Conservation (phyloP, 176 grass and related monocot genomes). For the Musa beccarii region DNA sequence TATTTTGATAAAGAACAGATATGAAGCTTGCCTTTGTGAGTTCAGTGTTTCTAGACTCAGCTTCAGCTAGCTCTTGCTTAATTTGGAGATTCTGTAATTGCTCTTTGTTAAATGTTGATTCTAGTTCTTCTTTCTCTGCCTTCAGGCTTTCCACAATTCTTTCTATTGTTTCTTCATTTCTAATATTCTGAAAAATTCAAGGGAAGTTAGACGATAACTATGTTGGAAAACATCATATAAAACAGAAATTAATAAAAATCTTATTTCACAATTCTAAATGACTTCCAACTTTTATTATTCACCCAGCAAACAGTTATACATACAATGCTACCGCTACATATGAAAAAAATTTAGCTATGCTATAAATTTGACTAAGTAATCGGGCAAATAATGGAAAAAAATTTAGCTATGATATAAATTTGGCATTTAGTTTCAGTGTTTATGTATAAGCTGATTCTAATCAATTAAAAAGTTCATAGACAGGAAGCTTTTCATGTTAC, state of each 20-base stretch:
- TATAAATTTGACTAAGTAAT: not conserved
- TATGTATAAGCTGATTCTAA: not conserved
- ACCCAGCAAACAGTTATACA: not conserved
- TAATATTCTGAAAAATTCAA: conserved; percentile 46
- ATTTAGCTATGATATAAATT: not conserved
- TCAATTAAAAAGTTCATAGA: not conserved
- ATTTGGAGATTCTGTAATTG: conserved; percentile 62
- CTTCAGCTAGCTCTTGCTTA: conserved; percentile 85
- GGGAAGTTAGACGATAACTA: not conserved
- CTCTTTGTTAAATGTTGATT: conserved; percentile 59
- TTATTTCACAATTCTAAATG: not conserved
- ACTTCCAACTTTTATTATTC: not conserved
- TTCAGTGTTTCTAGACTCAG: conserved; percentile 68
- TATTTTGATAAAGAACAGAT: conserved; percentile 6
- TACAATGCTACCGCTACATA: not conserved
- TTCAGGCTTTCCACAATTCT: conserved; percentile 50
- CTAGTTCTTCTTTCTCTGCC: conserved; percentile 82
- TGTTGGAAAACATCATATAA: conserved; percentile 1
- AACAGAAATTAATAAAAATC: not conserved
- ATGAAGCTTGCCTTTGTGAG: conserved; percentile 58
- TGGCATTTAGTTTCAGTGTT: not conserved
- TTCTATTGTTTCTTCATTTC: conserved; percentile 59
- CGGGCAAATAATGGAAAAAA: not conserved
- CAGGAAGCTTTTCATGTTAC: not conserved
- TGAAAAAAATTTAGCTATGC: not conserved